phyloP scores from a whole-genome alignment of 192 early-diverging fungal genomes.

The Phycomyces nitens region DNA sequence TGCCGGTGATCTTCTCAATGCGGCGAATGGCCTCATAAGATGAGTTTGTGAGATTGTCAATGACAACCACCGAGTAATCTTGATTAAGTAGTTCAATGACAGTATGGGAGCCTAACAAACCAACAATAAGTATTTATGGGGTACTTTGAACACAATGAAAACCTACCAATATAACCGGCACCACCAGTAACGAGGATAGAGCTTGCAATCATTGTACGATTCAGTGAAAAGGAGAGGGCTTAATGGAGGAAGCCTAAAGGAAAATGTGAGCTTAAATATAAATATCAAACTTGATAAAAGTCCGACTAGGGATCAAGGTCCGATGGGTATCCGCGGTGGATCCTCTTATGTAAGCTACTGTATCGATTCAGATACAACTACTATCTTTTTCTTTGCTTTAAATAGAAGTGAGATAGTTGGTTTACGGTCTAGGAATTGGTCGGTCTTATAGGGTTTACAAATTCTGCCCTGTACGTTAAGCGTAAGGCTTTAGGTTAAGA shows the following conservation, averaged over 20 bases:
- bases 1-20: constrained; percentile 59
- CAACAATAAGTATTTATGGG: neutral
- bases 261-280: neutral
- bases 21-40: constrained; percentile 71
- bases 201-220: constrained; percentile 16
- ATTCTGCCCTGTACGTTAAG: too few relatives aligned
- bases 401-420: too few relatives aligned
- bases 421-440: too few relatives aligned
- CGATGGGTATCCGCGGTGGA: neutral
- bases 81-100: constrained; percentile 73
- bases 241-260: neutral
- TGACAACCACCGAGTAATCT: constrained; percentile 75
- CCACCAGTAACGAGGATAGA: constrained; percentile 64
- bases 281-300: neutral
- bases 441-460: too few relatives aligned
- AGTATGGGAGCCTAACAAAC: constrained; percentile 65
- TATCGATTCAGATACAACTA: neutral
- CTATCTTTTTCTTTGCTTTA: neutral
- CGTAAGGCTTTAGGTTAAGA: too few relatives aligned
- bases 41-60: constrained; percentile 85
- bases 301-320: neutral
- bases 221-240: neutral
- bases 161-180: constrained; percentile 80
- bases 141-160: neutral
- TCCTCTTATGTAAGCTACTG: neutral